Percentiles rank a stretch among this genome's conserved stretches.
phyloP scores from a whole-genome alignment of 345 rosid species.

The Salix koriyanagi region DNA sequence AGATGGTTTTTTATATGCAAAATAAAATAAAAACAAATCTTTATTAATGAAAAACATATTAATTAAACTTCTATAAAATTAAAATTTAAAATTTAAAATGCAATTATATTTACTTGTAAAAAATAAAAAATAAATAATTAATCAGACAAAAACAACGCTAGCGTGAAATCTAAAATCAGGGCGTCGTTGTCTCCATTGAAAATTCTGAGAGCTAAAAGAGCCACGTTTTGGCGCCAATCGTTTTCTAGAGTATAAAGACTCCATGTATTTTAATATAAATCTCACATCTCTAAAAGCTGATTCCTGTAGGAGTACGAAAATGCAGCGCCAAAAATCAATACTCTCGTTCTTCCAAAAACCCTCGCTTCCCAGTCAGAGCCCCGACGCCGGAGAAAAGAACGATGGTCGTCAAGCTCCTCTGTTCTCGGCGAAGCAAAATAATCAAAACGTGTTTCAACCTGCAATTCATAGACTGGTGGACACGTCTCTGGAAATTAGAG shows the following conservation, averaged over 20 bases:
- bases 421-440: constrained; percentile 25
- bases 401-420: constrained; percentile 18
- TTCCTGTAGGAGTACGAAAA: constrained; percentile 22
- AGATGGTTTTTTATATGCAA: no score
- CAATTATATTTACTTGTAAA: no score
- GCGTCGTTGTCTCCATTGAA: background rate
- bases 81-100: no score
- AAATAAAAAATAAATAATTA: no score
- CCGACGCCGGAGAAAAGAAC: constrained; percentile 17
- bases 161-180: background rate
- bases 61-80: no score
- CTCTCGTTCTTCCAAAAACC: constrained; percentile 66
- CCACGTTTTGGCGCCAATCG: constrained; percentile 16
- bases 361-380: constrained; percentile 35
- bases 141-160: no score
- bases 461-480: constrained; percentile 19
- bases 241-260: background rate
- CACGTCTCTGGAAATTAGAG: constrained; percentile 46
- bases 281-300: background rate
- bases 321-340: constrained; percentile 84
- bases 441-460: constrained; percentile 6
- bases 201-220: background rate
- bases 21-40: no score
- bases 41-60: no score
- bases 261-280: background rate